Conservation (phyloP, 2,329 filamentous ascomycete species). For the Pseudogymnoascus sp. region DNA sequence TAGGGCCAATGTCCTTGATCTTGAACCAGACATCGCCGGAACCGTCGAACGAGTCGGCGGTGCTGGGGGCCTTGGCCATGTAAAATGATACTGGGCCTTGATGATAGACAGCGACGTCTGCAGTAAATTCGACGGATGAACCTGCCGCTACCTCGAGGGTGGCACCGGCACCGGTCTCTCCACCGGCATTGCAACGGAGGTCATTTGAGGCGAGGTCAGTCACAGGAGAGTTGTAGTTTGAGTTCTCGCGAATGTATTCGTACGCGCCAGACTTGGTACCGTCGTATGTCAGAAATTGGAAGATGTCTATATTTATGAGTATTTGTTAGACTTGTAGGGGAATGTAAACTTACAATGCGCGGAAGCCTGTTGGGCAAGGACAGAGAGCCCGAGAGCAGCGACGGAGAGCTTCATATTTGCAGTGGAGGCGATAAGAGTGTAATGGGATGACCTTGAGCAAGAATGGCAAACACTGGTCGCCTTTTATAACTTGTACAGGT, state of each 20-base stretch:
- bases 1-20: conserved; percentile 29
- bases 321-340: neutral
- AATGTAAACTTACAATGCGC: neutral
- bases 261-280: neutral
- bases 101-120: conserved; percentile 26
- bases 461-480: neutral
- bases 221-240: conserved; percentile 40
- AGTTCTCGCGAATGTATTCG: conserved; percentile 33
- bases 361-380: neutral
- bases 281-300: conserved; percentile 8
- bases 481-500: neutral
- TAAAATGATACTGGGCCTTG: conserved; percentile 30
- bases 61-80: conserved; percentile 30
- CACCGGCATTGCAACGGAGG: conserved; percentile 34
- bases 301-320: conserved; percentile 8
- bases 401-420: neutral
- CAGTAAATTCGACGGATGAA: conserved; percentile 4
- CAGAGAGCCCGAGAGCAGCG: neutral
- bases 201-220: conserved; percentile 39
- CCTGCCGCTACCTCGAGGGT: conserved; percentile 9
- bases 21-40: conserved; percentile 32
- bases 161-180: neutral
- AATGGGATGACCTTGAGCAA: neutral
- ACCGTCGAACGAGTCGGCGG: conserved; percentile 29
- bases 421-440: neutral